These are phyloP conservation scores for Boletellus sp. DNA, from an alignment of 768 basidiomycete species.

Conservation along the genomic window DNA sequence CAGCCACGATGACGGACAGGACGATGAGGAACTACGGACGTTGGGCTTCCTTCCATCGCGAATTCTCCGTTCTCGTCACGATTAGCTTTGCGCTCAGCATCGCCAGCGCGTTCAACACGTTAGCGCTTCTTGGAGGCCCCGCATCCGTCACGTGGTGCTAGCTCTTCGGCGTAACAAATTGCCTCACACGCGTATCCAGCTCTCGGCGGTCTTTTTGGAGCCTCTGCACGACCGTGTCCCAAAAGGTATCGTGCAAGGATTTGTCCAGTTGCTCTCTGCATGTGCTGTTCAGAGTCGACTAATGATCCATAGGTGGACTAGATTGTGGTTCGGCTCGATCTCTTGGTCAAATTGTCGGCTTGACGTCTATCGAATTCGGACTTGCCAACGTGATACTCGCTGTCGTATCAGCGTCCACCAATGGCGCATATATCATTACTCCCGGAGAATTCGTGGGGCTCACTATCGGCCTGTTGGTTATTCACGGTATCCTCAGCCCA, in stretches of 20 bases:
- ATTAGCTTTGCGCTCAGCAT: constrained; percentile 32
- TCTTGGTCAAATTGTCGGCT: constrained; percentile 24
- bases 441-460: constrained; percentile 40
- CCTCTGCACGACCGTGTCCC: background rate
- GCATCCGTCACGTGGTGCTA: constrained; percentile 37
- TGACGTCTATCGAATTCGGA: constrained; percentile 36
- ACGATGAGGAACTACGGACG: constrained; percentile 24
- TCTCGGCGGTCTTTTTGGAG: constrained; percentile 13
- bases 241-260: background rate
- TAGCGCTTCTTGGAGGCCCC: constrained; percentile 35
- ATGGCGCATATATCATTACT: constrained; percentile 34
- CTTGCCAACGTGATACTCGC: constrained; percentile 33
- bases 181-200: constrained; percentile 30
- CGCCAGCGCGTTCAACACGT: constrained; percentile 37
- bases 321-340: constrained; percentile 32
- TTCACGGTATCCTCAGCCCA: constrained; percentile 44
- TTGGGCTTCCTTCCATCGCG: constrained; percentile 38
- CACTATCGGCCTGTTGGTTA: constrained; percentile 36
- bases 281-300: no score
- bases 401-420: constrained; percentile 20
- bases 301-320: constrained; percentile 20
- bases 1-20: background rate
- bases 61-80: constrained; percentile 40
- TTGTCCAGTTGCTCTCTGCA: background rate
- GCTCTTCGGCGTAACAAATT: constrained; percentile 28